These are phyloP conservation scores for Coemansia sp. DNA, from an alignment of 192 early-diverging fungal genomes.

Conservation along the genomic window DNA sequence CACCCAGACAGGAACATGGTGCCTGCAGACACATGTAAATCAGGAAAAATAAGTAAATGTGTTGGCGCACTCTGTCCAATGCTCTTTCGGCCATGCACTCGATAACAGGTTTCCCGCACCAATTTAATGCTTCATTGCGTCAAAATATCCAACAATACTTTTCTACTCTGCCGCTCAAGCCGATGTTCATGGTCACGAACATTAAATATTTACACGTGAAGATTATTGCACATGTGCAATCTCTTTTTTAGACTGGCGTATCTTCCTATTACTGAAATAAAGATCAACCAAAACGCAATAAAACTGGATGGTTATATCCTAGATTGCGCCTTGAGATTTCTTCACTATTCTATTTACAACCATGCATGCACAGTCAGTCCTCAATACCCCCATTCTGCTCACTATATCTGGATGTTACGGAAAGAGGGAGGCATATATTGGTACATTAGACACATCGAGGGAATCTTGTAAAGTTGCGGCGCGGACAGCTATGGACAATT, in stretches of 20 bases:
- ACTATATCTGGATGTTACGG: not conserved
- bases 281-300: not conserved
- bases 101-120: not conserved
- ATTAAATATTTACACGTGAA: not conserved
- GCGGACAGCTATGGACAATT: too few relatives aligned
- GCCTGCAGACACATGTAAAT: not conserved
- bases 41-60: not conserved
- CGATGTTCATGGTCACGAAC: not conserved
- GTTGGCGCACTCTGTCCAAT: not conserved
- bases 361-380: slow-evolving; percentile 3
- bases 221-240: not conserved
- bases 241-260: not conserved
- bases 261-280: not conserved
- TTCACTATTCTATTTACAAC: not conserved
- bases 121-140: not conserved
- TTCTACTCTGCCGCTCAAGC: not conserved
- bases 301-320: not conserved
- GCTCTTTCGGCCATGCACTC: not conserved
- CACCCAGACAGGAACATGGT: too few relatives aligned
- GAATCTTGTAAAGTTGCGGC: not conserved
- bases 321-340: not conserved
- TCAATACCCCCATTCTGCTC: not conserved
- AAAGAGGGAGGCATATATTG: not conserved
- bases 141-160: not conserved
- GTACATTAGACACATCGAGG: not conserved